Base-by-base conservation (phyloP, 305 asterid species). In the Rubia balearica region DNA sequence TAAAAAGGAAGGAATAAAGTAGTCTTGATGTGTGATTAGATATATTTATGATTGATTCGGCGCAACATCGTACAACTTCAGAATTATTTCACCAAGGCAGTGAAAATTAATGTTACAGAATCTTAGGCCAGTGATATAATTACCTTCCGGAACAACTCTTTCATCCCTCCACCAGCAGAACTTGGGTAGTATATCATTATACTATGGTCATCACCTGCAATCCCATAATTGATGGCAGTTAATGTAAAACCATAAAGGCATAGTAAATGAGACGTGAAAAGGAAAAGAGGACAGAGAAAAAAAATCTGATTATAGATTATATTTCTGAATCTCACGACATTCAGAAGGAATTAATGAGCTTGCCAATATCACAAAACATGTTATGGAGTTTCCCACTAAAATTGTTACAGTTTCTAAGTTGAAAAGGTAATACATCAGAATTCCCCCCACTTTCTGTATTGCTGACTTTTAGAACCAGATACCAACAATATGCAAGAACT, bases 131-230 rank as follows among this genome's bases (percentile, higher is more conserved):
- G 48, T 7, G 22, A 21, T 42, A 72, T 30, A 6, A 79, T 80
- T 76, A 91, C 99, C 99, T 94, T 94, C 21, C 99, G 92, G 74
- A 94, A 94, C 85, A 94, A 81, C 75, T 90, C 92, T 78, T 94
- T 94, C 99, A 94, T 94, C 65, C 99, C 99, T 68, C 99, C 97
- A 78, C 99, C 99, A 30, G 99, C 99, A 70, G 98, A 85, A 79
- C 98, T 94, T 68, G 99, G 99, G 74, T 94, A 94, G 78, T 94
- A 94, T 73, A 94, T 94, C 99, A 91, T 94, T 76, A 94, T 89
- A 71, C 98, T 84, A 84, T 94, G 99, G 80, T 94, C 91, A 81
- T 94, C 98, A 86, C 92, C 99, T 94, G 83, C 85, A 82, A 55
- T 80, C 74, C 71, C 81, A 77, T 71, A 68, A 63, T 81, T 81